Base-by-base conservation (phyloP, 371 early-diverging fungal genomes). In the Catenaria anguillulae region DNA sequence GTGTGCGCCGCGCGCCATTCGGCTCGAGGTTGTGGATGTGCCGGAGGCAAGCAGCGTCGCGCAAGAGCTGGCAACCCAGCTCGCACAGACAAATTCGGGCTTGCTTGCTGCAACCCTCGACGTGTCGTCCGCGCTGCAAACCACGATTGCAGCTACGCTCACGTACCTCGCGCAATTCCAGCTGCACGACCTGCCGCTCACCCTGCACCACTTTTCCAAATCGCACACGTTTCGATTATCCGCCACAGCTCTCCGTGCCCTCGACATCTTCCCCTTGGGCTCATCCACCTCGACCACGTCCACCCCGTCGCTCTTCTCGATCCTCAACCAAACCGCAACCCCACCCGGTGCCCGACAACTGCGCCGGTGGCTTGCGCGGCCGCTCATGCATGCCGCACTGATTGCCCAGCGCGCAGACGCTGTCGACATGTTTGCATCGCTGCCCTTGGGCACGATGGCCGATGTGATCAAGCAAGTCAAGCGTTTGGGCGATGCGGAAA, bases 301-400 rank as follows among this genome's bases (percentile, higher is more conserved):
- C 23, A 1, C 59, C 3, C 26, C 52, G 33, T 50, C 29, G 8
- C 79, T 99, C 4, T 87, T 92, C 68, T 75, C 87, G 56, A 73
- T 93, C 33, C 68, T 98, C 15, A 88, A 92, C 67, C 87, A 88
- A 60, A 88, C 90, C 59, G 72, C 78, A 6, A 90, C 94, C 6
- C 86, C 95, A 4, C 88, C 88, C 71, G 98, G 69, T 8, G 88
- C 90, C 63, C 86, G 93, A 0, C 69, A 87, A 40, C 85, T 96
- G 66, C 75, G 80, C 33, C 79, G 82, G 45, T 98, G 98, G 97
- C 64, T 93, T 4, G 92, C 96, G 66, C 92, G 95, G 69, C 99
- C 99, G 6, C 72, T 98, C 31, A 74, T 84, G 10, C 73, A 81
- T 5, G 66, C 79, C 6, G 62, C 68, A 0, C 84, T 79, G 6